These are phyloP conservation scores for Rhodotorula taiwanensis DNA, from an alignment of 768 basidiomycete genomes.

Conservation along the genomic window DNA sequence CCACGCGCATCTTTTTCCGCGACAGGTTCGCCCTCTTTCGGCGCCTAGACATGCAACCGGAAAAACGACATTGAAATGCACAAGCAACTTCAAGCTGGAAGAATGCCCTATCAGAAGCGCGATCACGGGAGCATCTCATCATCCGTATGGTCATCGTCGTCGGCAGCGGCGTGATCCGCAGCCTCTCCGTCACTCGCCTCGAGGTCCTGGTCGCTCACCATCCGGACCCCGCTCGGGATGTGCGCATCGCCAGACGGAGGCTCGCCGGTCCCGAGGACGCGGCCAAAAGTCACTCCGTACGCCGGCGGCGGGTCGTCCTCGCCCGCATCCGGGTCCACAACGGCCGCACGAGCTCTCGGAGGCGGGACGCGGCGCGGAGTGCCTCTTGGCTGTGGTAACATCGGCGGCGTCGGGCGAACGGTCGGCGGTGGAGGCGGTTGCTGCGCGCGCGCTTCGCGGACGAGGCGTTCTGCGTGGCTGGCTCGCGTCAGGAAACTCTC, in stretches of 20 bases:
- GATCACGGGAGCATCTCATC: too few species aligned
- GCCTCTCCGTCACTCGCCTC: not conserved
- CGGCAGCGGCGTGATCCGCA: too few species aligned
- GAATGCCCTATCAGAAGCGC: too few species aligned
- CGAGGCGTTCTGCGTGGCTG: constrained; percentile 3
- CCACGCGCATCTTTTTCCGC: too few species aligned
- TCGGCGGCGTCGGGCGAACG: too few species aligned
- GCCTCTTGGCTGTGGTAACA: too few species aligned
- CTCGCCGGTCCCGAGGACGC: constrained; percentile 23
- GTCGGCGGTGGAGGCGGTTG: not conserved
- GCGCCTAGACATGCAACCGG: too few species aligned
- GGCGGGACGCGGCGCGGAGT: too few species aligned
- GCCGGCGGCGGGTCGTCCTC: constrained; percentile 10
- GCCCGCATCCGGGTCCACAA: not conserved
- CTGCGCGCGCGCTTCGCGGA: constrained; percentile 10
- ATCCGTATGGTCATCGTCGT: too few species aligned
- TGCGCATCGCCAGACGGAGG: constrained; percentile 1
- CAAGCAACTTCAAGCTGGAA: too few species aligned
- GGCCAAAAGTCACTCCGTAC: constrained; percentile 15
- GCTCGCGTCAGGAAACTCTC: not conserved
- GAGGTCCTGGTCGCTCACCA: constrained; percentile 20
- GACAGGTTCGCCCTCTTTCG: too few species aligned
- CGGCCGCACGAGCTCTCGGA: not conserved
- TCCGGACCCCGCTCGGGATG: not conserved
- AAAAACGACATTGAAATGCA: too few species aligned